Evolutionary conservation across 2,329 filamentous ascomycete species (phyloP), one percentile per base, ranked within the genome.

Genomic region (Mariannaea elegans): DNA sequence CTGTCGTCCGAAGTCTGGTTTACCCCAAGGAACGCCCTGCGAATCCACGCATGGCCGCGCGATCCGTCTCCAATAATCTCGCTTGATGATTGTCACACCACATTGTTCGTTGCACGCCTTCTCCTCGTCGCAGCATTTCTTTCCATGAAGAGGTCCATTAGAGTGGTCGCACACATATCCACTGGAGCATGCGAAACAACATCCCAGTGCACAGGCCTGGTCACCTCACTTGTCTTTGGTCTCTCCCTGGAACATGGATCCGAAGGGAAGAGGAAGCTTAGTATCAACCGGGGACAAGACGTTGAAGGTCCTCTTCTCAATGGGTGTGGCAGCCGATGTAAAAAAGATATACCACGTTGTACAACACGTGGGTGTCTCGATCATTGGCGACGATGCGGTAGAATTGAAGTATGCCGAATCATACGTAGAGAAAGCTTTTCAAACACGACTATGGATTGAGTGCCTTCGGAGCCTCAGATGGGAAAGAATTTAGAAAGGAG

Each of bases 11-110:
- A 50, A 32, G 38, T 24, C 38, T 48, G 45, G 36, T 46, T 46
- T 46, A 55, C 56, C 41, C 38, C 44, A 46, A 31, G 36, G 46
- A 29, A 13, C 29, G 24, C 21, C 34, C 34, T 62, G 56, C 42
- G 52, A 52, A 56, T 59, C 48, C 44, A 48, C 50, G 49, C 54
- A 59, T 42, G 21, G 52, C 46, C 48, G 41, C 47, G 48, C 56
- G 57, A 55, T 39, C 41, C 56, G 36, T 62, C 52, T 52, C 62
- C 61, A 64, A 67, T 63, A 66, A 65, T 56, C 62, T 71, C 68
- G 68, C 68, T 71, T 67, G 66, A 65, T 42, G 45, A 39, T 42
- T 36, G 66, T 68, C 46, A 48, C 59, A 70, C 65, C 16, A 36
- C 55, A 61, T 51, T 38, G 41, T 54, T 55, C 55, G 61, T 68